Conservation (phyloP, 1,284 basidiomycete genomes). For the Serendipita sp. region DNA sequence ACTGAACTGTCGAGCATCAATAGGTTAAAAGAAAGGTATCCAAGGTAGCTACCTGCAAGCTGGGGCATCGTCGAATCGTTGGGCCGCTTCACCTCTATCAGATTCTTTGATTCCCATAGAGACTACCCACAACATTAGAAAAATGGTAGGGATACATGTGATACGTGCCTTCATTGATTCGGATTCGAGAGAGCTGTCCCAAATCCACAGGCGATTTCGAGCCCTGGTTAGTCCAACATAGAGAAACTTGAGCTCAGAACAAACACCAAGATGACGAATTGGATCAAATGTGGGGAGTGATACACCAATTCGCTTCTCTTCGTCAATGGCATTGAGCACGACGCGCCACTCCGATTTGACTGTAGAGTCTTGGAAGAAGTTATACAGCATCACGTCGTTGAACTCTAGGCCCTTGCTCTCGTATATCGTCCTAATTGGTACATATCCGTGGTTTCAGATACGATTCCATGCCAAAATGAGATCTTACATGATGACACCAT, state of each 20-base stretch:
- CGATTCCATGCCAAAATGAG: neutral
- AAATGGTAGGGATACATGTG: neutral
- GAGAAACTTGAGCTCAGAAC: constrained; percentile 50
- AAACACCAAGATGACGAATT: constrained; percentile 39
- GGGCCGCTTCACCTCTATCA: constrained; percentile 26
- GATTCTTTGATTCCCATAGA: constrained; percentile 32
- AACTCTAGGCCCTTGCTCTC: constrained; percentile 66
- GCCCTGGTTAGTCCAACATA: constrained; percentile 61
- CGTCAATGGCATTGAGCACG: constrained; percentile 32
- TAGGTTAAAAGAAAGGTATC: neutral
- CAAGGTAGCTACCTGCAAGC: constrained; percentile 24
- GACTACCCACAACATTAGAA: constrained; percentile 22
- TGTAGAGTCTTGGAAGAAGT: constrained; percentile 54
- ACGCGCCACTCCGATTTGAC: constrained; percentile 43
- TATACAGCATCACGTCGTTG: constrained; percentile 54
- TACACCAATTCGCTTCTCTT: constrained; percentile 13
- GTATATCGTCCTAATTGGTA: constrained; percentile 41
- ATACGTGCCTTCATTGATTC: constrained; percentile 41
- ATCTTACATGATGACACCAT: constrained; percentile 46
- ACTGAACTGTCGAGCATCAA: constrained; percentile 20
- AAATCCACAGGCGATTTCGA: constrained; percentile 51
- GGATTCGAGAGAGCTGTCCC: constrained; percentile 40
- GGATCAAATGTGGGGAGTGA: constrained; percentile 37
- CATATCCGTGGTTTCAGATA: neutral
- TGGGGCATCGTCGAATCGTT: constrained; percentile 22